Percentiles rank a stretch among this genome's conserved stretches.
phyloP scores from a whole-genome alignment of 345 rosid species.

The Reutealis trisperma region DNA sequence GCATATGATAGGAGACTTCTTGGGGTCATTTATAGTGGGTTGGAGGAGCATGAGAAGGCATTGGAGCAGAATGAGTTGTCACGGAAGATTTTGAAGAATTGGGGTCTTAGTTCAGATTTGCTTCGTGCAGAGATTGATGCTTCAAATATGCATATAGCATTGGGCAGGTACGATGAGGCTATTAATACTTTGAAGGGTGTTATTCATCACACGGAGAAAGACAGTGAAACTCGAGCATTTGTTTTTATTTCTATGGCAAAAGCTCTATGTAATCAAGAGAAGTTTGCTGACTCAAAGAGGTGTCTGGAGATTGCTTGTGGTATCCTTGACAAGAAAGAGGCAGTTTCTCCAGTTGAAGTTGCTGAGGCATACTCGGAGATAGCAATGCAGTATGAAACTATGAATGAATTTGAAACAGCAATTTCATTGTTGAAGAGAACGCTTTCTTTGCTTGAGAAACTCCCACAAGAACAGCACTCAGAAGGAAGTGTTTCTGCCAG shows the following conservation, averaged over 20 bases:
- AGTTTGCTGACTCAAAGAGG: conserved; percentile 63
- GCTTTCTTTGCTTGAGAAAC: conserved; percentile 67
- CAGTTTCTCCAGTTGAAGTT: conserved; percentile 62
- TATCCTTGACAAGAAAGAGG: conserved; percentile 77
- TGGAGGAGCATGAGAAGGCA: conserved; percentile 87
- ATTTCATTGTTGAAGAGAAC: conserved; percentile 76
- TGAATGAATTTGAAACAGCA: conserved; percentile 83
- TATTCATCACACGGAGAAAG: conserved; percentile 71
- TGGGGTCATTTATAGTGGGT: conserved; percentile 85
- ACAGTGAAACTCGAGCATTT: conserved; percentile 68
- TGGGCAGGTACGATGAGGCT: conserved; percentile 77
- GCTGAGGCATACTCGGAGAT: conserved; percentile 93
- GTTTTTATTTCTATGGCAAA: conserved; percentile 86
- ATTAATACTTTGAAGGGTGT: conserved; percentile 61
- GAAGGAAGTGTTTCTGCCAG: conserved; percentile 92
- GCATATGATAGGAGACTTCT: conserved; percentile 82
- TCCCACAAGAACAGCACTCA: conserved; percentile 84
- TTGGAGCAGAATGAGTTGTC: conserved; percentile 80
- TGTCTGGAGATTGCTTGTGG: conserved; percentile 81
- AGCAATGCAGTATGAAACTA: conserved; percentile 83
- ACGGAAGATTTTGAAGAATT: conserved; percentile 67
- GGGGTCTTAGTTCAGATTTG: conserved; percentile 78
- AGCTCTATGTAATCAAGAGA: conserved; percentile 67
- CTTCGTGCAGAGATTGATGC: conserved; percentile 81
- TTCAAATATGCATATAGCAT: conserved; percentile 85